phyloP scores from a whole-genome alignment of 805 yeast genomes.

The Lachancea cidri region DNA sequence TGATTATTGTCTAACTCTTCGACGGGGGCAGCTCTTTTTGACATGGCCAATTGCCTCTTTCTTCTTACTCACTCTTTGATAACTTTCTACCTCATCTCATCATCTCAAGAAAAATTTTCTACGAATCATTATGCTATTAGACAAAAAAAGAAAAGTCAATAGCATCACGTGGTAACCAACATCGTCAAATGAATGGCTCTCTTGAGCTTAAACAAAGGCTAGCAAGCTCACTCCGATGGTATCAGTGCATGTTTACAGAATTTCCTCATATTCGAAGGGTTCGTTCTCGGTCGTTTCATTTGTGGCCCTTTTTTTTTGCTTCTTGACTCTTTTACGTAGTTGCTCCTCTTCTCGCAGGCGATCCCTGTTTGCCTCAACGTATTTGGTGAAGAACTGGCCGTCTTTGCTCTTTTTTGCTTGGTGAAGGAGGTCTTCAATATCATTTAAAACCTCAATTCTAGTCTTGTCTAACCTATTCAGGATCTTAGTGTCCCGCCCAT shows the following conservation, averaged over 20 bases:
- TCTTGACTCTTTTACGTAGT: constrained; percentile 17
- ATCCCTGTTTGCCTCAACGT: constrained; percentile 16
- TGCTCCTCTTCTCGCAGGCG: constrained; percentile 21
- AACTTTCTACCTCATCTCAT: constrained; percentile 7
- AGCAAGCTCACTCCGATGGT: constrained; percentile 1
- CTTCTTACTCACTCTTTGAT: not conserved
- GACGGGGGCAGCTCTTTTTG: constrained; percentile 45
- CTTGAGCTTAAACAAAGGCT: too few relatives aligned
- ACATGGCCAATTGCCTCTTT: constrained; percentile 32
- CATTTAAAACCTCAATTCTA: constrained; percentile 43
- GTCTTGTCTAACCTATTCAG: constrained; percentile 63
- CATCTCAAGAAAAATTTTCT: constrained; percentile 15
- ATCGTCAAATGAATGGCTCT: too few relatives aligned
- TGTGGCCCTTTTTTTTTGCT: constrained; percentile 13
- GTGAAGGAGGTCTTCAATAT: constrained; percentile 26
- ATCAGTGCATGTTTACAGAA: constrained; percentile 1
- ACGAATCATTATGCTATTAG: not conserved
- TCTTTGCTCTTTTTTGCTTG: constrained; percentile 30
- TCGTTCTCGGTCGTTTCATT: constrained; percentile 3
- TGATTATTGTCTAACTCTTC: constrained; percentile 35
- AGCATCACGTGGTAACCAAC: constrained; percentile 2
- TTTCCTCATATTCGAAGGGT: not conserved
- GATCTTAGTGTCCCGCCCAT: constrained; percentile 51
- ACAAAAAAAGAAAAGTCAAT: not conserved
- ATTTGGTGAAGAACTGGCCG: constrained; percentile 19